Evolutionary conservation across 2,329 filamentous ascomycete genomes (phyloP).

Genomic region (Pestalotiopsis sp.): DNA sequence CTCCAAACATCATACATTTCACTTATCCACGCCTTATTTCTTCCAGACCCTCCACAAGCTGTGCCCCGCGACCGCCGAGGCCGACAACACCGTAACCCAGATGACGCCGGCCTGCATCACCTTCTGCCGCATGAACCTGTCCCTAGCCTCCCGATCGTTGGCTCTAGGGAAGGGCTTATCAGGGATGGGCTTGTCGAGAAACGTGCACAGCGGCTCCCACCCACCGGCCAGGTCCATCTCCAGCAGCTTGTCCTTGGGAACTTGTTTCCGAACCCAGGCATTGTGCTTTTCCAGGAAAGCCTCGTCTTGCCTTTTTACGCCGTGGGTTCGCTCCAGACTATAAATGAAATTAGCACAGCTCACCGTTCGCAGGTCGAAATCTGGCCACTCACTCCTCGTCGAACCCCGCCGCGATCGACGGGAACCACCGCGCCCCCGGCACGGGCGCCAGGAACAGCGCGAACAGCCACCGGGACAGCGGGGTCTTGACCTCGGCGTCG

Average conservation of each 20-base stretch:
- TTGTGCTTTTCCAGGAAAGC: constrained; percentile 8
- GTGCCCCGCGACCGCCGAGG: not conserved
- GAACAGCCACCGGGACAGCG: not conserved
- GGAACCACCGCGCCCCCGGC: constrained; percentile 15
- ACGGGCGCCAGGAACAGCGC: constrained; percentile 7
- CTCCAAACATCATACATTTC: not conserved
- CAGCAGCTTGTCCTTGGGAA: constrained; percentile 15
- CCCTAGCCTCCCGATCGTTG: constrained; percentile 13
- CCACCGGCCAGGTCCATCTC: constrained; percentile 23
- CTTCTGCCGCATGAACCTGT: constrained; percentile 20
- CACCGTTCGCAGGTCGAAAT: not conserved
- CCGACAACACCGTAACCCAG: constrained; percentile 3
- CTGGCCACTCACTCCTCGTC: constrained; percentile 6
- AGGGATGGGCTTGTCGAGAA: constrained; percentile 21
- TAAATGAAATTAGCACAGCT: no score
- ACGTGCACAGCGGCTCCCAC: constrained; percentile 26
- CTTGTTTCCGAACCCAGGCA: constrained; percentile 6
- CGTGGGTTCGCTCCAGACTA: not conserved
- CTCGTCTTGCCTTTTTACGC: not conserved
- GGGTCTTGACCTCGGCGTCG: not conserved
- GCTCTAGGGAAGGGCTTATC: constrained; percentile 14
- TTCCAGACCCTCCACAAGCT: not conserved
- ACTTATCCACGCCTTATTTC: not conserved
- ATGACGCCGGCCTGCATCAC: not conserved
- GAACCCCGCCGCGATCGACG: not conserved